Conservation (phyloP, 2,329 filamentous ascomycete genomes). For the Phaeosphaeriaceae sp. region DNA sequence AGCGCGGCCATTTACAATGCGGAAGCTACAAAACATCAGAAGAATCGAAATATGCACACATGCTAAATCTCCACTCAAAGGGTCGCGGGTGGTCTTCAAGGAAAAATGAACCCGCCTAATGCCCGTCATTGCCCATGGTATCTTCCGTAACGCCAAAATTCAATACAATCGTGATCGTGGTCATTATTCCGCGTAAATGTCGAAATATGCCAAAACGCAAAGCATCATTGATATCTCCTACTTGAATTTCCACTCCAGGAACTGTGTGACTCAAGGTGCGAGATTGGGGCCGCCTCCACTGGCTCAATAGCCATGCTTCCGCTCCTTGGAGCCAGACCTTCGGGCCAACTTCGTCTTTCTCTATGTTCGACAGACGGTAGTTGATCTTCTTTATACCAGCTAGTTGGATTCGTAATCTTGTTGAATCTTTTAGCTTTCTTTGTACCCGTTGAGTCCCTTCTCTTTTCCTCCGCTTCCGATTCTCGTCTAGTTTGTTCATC, state of each 20-base stretch:
- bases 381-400: conserved; percentile 24
- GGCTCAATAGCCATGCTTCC: conserved; percentile 22
- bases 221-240: conserved; percentile 1
- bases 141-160: conserved; percentile 22
- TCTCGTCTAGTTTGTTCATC: conserved; percentile 40
- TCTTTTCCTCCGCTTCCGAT: conserved; percentile 29
- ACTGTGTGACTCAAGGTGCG: conserved; percentile 3
- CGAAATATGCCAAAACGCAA: not conserved
- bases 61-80: too few species aligned
- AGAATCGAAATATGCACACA: too few species aligned
- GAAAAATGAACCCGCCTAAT: not conserved
- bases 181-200: not conserved
- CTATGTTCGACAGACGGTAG: conserved; percentile 40
- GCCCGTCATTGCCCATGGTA: conserved; percentile 17
- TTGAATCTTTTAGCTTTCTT: conserved; percentile 30
- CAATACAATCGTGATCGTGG: conserved; percentile 18
- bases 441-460: conserved; percentile 22
- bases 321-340: conserved; percentile 26
- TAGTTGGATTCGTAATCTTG: conserved; percentile 30
- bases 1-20: too few species aligned
- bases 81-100: too few species aligned
- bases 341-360: conserved; percentile 40
- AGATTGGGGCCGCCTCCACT: conserved; percentile 10
- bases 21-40: too few species aligned
- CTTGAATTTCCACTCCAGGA: conserved; percentile 7